Evolutionary conservation across 805 yeast species (phyloP), one percentile per base, ranked within the genome.

Genomic region (Myxozyma neglecta): DNA sequence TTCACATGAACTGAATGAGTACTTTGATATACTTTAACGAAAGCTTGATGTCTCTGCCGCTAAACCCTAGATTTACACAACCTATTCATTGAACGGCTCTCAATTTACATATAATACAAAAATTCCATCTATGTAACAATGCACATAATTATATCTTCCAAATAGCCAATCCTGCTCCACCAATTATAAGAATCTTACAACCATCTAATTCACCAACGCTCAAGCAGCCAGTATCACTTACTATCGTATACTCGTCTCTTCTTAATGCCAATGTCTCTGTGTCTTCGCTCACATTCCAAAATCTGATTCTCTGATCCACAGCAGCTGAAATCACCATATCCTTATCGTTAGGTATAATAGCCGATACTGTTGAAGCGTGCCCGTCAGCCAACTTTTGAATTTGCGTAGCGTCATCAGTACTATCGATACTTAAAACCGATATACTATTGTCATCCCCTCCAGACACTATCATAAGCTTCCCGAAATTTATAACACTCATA

Each of bases 361-460:
- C 83, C 0, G 97, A 90, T 42, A 93, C 85, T 0, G 97, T 89
- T 0, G 97, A 87, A 0, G 97, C 83, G 1, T 96, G 97, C 0
- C 96, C 97, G 34, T 75, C 73, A 9, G 76, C 77, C 0, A 76
- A 70, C 0, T 65, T 62, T 35, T 82, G 70, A 3, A 71, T 55
- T 1, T 68, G 65, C 6, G 50, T 52, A 4, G 68, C 57, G 1
- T 57, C 51, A 0, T 55, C 61, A 9, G 68, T 70, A 20, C 57
- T 44, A 37, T 18, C 4, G 37, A 87, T 65, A 14, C 69, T 61
- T 1, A 80, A 73, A 0, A 82, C 70, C 1, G 78, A 81, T 2
- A 88, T 70, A 0, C 90, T 88, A 74, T 93, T 92, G 70, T 94
- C 99, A 71, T 94, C 99, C 57, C 99, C 98, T 37, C 97, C 97